These are phyloP conservation scores for Teunomyces panamensis DNA, from an alignment of 805 yeast genomes.

Conservation along the genomic window DNA sequence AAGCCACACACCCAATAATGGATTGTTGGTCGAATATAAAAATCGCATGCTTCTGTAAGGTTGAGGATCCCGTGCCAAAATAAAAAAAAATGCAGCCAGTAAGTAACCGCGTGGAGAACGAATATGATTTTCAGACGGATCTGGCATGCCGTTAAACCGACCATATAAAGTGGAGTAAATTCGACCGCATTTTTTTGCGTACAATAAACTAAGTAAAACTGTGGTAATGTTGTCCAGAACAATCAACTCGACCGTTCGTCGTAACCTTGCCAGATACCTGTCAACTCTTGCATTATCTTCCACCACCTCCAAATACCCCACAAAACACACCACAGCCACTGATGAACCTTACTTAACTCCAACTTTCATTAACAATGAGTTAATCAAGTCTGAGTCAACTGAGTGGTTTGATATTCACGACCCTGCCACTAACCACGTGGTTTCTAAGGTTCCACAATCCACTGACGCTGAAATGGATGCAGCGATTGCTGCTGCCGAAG, in stretches of 20 bases:
- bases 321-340: conserved; percentile 30
- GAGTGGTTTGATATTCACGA: conserved; percentile 70
- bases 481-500: conserved; percentile 63
- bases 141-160: conserved; percentile 3
- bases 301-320: conserved; percentile 38
- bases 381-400: conserved; percentile 46
- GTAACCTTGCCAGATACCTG: conserved; percentile 7
- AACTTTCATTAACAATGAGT: conserved; percentile 49
- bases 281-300: conserved; percentile 24
- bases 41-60: too few species aligned
- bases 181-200: background rate
- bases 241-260: background rate
- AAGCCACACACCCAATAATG: too few species aligned
- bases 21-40: too few species aligned
- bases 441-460: conserved; percentile 69
- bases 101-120: background rate
- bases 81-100: too few species aligned
- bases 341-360: conserved; percentile 51
- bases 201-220: background rate
- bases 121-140: conserved; percentile 1
- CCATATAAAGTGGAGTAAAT: background rate
- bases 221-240: conserved; percentile 2
- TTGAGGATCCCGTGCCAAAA: too few species aligned
- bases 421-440: conserved; percentile 69
- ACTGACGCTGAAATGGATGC: conserved; percentile 62